These are phyloP conservation scores for Trametopsis cervina DNA, from an alignment of 768 basidiomycete genomes.

Conservation along the genomic window DNA sequence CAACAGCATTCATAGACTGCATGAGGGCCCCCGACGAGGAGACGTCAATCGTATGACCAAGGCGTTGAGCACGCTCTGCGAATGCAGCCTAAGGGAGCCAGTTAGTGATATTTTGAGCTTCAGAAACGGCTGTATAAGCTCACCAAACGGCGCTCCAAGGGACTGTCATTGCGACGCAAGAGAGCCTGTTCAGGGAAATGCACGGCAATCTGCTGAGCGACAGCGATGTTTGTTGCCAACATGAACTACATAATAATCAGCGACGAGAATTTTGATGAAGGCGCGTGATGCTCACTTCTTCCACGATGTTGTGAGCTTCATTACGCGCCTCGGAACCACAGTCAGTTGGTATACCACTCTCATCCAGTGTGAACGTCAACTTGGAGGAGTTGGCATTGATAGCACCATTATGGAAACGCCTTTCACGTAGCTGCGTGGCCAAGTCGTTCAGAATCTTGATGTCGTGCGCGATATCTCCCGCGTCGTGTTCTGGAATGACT, in stretches of 20 bases:
- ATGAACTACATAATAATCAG: constrained; percentile 65
- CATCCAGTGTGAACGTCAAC: constrained; percentile 75
- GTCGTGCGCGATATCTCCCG: constrained; percentile 64
- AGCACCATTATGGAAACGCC: constrained; percentile 76
- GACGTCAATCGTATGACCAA: constrained; percentile 78
- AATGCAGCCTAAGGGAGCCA: constrained; percentile 55
- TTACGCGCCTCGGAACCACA: constrained; percentile 56
- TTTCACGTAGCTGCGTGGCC: constrained; percentile 62
- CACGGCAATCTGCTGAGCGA: constrained; percentile 90
- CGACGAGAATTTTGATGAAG: no score
- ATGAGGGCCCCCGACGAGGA: constrained; percentile 77
- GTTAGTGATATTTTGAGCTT: constrained; percentile 5
- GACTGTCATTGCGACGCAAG: constrained; percentile 88
- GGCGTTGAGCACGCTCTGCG: constrained; percentile 69
- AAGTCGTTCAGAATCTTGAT: constrained; percentile 62
- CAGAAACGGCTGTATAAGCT: constrained; percentile 23
- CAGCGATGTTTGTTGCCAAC: constrained; percentile 84
- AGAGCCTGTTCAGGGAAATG: constrained; percentile 96
- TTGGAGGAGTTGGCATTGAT: constrained; percentile 63
- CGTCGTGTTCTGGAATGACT: constrained; percentile 51
- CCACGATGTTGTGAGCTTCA: constrained; percentile 77
- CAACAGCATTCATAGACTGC: constrained; percentile 71
- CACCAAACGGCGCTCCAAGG: constrained; percentile 87
- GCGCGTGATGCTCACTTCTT: constrained; percentile 85
- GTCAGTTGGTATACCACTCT: constrained; percentile 71